These are phyloP conservation scores for Zygoascus bituminiphila DNA, from an alignment of 805 yeast species.

Conservation along the genomic window DNA sequence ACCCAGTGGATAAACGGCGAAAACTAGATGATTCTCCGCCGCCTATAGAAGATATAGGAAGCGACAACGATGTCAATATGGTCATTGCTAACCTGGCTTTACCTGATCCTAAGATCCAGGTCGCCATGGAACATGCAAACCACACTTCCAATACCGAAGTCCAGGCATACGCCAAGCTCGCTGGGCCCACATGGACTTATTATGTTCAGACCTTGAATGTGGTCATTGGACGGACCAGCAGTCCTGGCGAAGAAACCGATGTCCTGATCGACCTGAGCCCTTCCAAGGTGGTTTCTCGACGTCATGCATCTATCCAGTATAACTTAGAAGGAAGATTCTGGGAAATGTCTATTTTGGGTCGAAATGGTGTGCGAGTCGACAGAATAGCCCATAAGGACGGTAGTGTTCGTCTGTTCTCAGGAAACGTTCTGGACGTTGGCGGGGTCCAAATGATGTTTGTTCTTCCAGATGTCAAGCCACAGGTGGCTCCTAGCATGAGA, in stretches of 20 bases:
- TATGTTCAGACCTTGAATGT: conserved; percentile 74
- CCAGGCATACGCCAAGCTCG: conserved; percentile 96
- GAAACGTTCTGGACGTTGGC: conserved; percentile 89
- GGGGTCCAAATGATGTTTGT: conserved; percentile 99
- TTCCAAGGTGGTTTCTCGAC: conserved; percentile 90
- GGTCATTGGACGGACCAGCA: conserved; percentile 80
- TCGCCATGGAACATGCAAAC: conserved; percentile 64
- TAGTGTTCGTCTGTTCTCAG: conserved; percentile 54
- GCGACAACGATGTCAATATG: conserved; percentile 40
- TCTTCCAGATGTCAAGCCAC: conserved; percentile 81
- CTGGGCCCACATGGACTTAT: conserved; percentile 89
- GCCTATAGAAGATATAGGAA: not conserved
- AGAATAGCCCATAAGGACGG: conserved; percentile 41
- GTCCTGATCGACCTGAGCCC: conserved; percentile 92
- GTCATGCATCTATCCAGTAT: conserved; percentile 78
- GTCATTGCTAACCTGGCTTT: conserved; percentile 60
- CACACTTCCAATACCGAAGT: conserved; percentile 62
- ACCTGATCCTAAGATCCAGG: conserved; percentile 73
- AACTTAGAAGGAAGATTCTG: conserved; percentile 68
- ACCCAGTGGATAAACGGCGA: not conserved
- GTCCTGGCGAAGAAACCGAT: conserved; percentile 14
- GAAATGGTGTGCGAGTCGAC: conserved; percentile 92
- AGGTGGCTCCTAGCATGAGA: conserved; percentile 36
- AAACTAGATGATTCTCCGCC: not conserved
- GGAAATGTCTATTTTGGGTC: conserved; percentile 77